Base-by-base conservation (phyloP, 208 protist genomes). In the Wallacemonas sp. region DNA sequence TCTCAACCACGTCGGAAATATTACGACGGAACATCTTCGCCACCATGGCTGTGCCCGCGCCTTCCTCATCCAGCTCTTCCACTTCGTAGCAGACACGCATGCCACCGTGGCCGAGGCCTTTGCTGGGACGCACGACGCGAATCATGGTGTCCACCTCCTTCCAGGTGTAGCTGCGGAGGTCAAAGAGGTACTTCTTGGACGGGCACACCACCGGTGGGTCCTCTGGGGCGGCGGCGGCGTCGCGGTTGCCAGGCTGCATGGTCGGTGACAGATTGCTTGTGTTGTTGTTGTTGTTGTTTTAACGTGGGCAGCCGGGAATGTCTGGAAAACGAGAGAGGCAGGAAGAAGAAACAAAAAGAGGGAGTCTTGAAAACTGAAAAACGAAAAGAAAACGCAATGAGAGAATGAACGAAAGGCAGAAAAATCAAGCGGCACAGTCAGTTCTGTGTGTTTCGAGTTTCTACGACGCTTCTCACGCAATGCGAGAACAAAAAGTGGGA, bases 61-160 rank as follows among this genome's bases (percentile, higher is more conserved):
- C 85, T 38, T 92, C 78, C 65, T 91, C 83, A 23, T 95, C 88
- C 12, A 90, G 38, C 62, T 95, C 85, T 68, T 89, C 85, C n/a
- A 95, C 88, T 46, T 85, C 75, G 69, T 81, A 95, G 65, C 88
- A 95, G 12, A 92, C 70, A 27, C 88, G 85, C 88, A 95, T 95
- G 46, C 88, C 88, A 39, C 88, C 88, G 21, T 81, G 75, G 8
- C 75, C 82, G 44, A 92, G 71, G 1, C 60, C 73, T 30, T 78
- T 87, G 34, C 70, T 60, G 1, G 87, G 83, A 24, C 46, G 48
- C 6, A 83, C 41, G 32, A 93, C 64, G 11, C 81, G 76, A 26
- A 93, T 84, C 29, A 89, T 72, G 19, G 80, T 82, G 36, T 78
- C 72, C 2, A 81, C 64, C 47, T 85, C 74, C 46, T 88, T 82